Evolutionary conservation across 495 filamentous ascomycete species (phyloP).

Genomic region (Penicillium lagena): DNA sequence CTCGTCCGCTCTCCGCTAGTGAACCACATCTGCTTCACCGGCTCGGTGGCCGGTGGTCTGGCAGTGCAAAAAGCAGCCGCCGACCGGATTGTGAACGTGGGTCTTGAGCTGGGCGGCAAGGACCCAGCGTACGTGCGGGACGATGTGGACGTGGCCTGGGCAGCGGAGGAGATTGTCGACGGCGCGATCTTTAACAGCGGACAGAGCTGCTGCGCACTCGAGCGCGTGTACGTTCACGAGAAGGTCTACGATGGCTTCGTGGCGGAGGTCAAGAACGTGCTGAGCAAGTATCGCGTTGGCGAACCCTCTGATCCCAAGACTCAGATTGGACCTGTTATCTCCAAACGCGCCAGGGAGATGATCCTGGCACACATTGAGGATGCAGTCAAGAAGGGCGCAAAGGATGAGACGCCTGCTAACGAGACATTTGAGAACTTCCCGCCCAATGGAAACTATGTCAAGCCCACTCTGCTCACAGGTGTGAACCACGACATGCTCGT

Average conservation of each 20-base stretch:
- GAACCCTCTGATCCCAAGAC: constrained; percentile 72
- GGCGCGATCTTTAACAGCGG: constrained; percentile 91
- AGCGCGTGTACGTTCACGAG: constrained; percentile 81
- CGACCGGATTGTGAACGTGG: constrained; percentile 73
- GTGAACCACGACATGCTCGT: constrained; percentile 76
- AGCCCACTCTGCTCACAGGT: constrained; percentile 71
- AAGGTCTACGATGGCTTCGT: constrained; percentile 75
- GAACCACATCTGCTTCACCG: constrained; percentile 79
- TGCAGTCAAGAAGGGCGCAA: constrained; percentile 75
- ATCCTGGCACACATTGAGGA: constrained; percentile 74
- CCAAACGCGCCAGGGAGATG: constrained; percentile 60
- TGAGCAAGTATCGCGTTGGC: constrained; percentile 78
- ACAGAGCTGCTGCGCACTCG: constrained; percentile 86
- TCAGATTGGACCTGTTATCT: constrained; percentile 82
- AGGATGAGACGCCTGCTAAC: constrained; percentile 71
- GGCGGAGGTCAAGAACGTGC: constrained; percentile 69
- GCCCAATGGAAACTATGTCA: constrained; percentile 71
- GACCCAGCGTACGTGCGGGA: constrained; percentile 83
- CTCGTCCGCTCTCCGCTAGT: constrained; percentile 69
- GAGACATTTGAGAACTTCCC: constrained; percentile 63
- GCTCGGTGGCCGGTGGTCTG: constrained; percentile 82
- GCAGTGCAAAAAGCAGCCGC: constrained; percentile 78
- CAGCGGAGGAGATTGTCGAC: constrained; percentile 86
- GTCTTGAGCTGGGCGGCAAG: constrained; percentile 87
- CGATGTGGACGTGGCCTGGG: constrained; percentile 86